Evolutionary conservation across 2,329 filamentous ascomycete species (phyloP), one percentile per base, ranked within the genome.

Genomic region (Arthrinium phaeospermum): DNA sequence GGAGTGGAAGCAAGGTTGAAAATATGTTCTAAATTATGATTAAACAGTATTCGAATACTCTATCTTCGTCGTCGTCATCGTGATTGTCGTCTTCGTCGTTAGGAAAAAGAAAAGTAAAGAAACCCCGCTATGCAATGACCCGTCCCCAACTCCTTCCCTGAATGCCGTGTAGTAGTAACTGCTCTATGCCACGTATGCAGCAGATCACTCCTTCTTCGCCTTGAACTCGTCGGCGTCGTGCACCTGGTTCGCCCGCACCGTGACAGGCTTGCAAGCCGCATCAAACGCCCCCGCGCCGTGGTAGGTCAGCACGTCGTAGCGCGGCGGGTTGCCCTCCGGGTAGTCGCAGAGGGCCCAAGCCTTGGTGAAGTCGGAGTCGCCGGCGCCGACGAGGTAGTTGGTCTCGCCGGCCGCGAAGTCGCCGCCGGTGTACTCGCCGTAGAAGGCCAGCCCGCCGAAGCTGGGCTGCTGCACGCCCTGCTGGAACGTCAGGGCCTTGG

Each of bases 381-480:
- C 46, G 14, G 37, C 53, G 37, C 71, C 71, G 47, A 72, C 71
- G 14, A 72, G 71, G 57, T 67, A 72, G 46, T 72, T 71, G 69
- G n/a, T 49, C 57, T 67, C 61, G 71, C 71, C 71, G 6, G 71
- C 71, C 45, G 49, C 71, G 37, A 69, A 68, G 69, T 72, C 71
- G 57, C 71, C 71, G 71, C 71, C 71, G n/a, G 41, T 57, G 61
- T 72, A 72, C 41, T 44, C 61, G 68, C 71, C 71, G 61, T 72
- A 72, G 69, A 72, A 68, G 69, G 69, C 71, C 14, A 72, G 71
- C 6, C 71, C 71, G 53, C 71, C 71, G 61, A 72, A 72, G 71
- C 30, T 71, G 53, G 71, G 71, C 24, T 44, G 22, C 57, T 72
- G 69, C 45, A 68, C 53, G 61, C 71, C 71, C 41, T 24, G 27